Base-by-base conservation (phyloP, 257 asterid genomes). In the Solanum lycopersicoides region DNA sequence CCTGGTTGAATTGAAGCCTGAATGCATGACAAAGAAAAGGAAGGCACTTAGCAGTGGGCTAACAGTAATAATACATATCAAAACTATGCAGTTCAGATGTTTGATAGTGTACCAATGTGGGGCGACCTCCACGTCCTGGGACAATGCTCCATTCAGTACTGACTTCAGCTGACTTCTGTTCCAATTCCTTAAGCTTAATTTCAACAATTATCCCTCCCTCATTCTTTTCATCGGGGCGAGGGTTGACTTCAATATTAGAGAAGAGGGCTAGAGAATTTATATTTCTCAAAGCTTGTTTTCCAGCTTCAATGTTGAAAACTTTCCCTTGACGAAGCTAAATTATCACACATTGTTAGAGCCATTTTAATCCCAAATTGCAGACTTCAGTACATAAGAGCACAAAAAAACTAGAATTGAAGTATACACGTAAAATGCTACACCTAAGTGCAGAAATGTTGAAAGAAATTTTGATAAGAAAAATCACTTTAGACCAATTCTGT, bases 1-100 rank as follows among this genome's bases (percentile, higher is more conserved):
- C 99, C 99, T 32, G 99, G 99, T 91, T 96, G 99, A 88, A 97
- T 89, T 68, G 99, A 96, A 90, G 99, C 98, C 99, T 97, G 92
- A 83, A 88, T 56, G 90, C 88, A 93, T 87, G 87, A 75, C 71
- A 73, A 71, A 88, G 50, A 87, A 90, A 83, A 50, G 56, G 84
- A 86, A 88, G 75, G 89, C 86, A 87, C 88, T 76, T 83, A 83
- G 71, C 68, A 85, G 30, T 42, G 76, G 34, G 66, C 60, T 16
- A 85, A 28, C 60, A 41, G 65, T 65, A 35, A n/a, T 28, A 84
- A 84, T 42, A 44, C 59, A 44, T 10, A 84, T 6, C 30, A 28
- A 20, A 85, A 68, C 41, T 50, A 42, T 16, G 59, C 87, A 68
- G 79, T 23, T 25, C 71, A 85, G 82, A 85, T 25, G 80, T 30